phyloP scores from a whole-genome alignment of 176 grass and related monocot species.

The Rhynchospora pubera region DNA sequence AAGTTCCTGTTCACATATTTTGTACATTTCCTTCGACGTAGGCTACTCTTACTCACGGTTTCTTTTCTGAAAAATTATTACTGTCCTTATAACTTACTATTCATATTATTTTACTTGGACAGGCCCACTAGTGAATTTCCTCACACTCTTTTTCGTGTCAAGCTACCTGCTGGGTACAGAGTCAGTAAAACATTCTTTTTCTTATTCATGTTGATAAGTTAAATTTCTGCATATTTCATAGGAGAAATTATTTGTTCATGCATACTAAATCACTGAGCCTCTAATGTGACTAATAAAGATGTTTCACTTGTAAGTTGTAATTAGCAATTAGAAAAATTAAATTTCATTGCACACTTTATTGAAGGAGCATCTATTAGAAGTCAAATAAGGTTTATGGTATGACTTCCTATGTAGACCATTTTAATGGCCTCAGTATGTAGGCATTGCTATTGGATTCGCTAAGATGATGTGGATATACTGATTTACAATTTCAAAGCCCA shows the following conservation, averaged over 20 bases:
- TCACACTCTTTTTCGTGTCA: conserved; percentile 67
- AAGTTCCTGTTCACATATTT: conserved; percentile 79
- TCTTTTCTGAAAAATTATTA: background rate
- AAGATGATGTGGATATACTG: background rate
- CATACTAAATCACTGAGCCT: background rate
- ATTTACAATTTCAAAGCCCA: background rate
- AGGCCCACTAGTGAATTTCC: conserved; percentile 81
- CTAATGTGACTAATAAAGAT: background rate
- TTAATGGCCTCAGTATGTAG: background rate
- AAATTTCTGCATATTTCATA: background rate
- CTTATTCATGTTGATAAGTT: background rate
- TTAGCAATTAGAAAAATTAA: background rate
- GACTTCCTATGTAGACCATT: background rate
- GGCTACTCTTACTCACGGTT: background rate
- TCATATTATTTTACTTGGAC: conserved; percentile 13
- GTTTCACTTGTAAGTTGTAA: background rate
- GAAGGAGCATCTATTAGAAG: background rate
- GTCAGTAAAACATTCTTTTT: conserved; percentile 34
- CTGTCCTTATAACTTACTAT: background rate
- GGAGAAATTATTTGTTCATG: background rate
- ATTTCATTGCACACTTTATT: background rate
- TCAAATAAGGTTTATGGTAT: background rate
- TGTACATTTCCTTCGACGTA: conserved; percentile 87
- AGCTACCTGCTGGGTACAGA: conserved; percentile 67
- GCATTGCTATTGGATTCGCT: background rate